phyloP scores from a whole-genome alignment of 306 rosid species.

The Citrullus mucosospermus region DNA sequence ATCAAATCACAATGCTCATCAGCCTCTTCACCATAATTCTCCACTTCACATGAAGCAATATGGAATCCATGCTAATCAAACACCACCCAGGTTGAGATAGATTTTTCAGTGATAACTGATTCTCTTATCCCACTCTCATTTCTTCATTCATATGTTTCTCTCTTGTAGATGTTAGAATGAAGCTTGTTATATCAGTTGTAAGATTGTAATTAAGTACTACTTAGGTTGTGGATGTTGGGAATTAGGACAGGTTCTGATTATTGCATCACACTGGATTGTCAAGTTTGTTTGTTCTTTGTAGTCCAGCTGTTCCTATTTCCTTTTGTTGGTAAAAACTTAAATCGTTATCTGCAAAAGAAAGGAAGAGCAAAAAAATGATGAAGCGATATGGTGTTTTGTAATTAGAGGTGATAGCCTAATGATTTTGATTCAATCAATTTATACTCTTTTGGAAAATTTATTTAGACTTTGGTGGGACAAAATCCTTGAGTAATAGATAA shows the following conservation, averaged over 20 bases:
- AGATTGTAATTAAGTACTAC: background rate
- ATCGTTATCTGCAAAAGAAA: background rate
- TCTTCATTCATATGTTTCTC: constrained; percentile 1
- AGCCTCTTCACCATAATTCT: constrained; percentile 42
- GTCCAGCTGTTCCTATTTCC: background rate
- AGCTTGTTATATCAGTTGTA: background rate
- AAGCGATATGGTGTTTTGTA: too few relatives aligned
- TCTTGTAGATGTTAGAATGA: background rate
- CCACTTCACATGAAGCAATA: constrained; percentile 32
- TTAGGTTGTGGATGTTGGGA: background rate
- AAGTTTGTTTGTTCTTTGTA: background rate
- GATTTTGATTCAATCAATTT: background rate
- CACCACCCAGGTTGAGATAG: constrained; percentile 12
- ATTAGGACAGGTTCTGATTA: background rate
- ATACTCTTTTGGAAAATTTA: too few relatives aligned
- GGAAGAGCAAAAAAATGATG: background rate
- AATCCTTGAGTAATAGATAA: too few relatives aligned
- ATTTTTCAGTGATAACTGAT: background rate
- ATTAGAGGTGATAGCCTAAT: background rate
- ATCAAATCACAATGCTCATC: constrained; percentile 26
- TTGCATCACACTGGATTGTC: background rate
- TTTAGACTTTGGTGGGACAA: too few relatives aligned
- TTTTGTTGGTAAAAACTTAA: background rate
- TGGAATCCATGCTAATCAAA: constrained; percentile 15
- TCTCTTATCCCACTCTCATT: background rate